phyloP scores from a whole-genome alignment of 257 asterid genomes.

The Paraleonurus japonicus region DNA sequence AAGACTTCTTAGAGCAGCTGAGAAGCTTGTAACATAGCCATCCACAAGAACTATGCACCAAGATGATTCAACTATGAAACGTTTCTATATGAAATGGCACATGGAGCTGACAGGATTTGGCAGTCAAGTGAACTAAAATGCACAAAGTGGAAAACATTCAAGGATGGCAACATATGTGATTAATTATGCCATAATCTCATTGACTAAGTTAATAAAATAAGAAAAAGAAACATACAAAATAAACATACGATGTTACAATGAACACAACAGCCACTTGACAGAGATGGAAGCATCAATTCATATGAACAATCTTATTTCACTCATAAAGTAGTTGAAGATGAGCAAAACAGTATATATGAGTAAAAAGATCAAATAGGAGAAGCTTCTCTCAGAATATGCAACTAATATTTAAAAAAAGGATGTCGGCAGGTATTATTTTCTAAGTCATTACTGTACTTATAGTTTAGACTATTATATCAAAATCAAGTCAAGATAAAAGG shows the following conservation, averaged over 20 bases:
- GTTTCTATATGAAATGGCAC: not conserved
- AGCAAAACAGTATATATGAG: not conserved
- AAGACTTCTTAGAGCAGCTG: not conserved
- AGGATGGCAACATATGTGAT: not conserved
- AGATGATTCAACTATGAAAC: not conserved
- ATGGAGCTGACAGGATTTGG: constrained; percentile 8
- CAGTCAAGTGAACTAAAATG: not conserved
- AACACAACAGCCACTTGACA: not conserved
- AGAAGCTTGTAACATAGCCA: constrained; percentile 5
- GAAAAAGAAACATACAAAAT: not conserved
- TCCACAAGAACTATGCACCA: not conserved
- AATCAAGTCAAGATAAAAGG: not conserved
- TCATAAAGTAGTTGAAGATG: not conserved
- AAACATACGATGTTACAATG: not conserved
- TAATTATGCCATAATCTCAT: not conserved
- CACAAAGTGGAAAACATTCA: not conserved
- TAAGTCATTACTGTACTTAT: not conserved
- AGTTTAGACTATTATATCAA: not conserved
- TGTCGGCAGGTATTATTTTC: not conserved
- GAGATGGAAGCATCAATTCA: not conserved
- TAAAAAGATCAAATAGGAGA: not conserved
- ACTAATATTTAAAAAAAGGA: not conserved
- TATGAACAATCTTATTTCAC: not conserved
- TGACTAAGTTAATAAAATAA: not conserved
- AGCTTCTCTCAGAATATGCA: not conserved